These are phyloP conservation scores for Planoprotostelium fungivorum DNA, from an alignment of 78 protist species.

Conservation along the genomic window DNA sequence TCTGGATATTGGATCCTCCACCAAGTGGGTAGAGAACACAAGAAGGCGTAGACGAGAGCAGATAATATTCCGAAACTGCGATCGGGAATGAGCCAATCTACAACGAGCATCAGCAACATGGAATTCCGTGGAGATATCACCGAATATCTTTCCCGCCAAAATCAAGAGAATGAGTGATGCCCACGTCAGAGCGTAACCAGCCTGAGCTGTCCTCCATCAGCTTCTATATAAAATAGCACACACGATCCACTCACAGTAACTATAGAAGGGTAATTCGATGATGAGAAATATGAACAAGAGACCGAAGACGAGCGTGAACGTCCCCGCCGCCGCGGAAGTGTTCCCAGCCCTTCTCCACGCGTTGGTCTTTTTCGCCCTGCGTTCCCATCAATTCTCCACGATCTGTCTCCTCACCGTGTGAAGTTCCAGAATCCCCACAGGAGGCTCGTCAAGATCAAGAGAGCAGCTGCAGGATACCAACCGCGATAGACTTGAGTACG, in stretches of 20 bases:
- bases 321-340: background rate
- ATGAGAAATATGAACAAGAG: background rate
- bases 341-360: background rate
- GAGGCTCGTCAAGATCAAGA: background rate
- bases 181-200: background rate
- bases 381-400: background rate
- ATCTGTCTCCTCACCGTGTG: background rate
- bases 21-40: background rate
- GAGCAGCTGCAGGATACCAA: background rate
- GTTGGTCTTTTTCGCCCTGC: background rate
- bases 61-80: background rate
- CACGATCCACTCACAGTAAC: too few species aligned
- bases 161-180: background rate
- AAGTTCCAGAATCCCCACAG: background rate
- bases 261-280: background rate
- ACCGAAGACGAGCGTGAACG: background rate
- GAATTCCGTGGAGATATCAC: too few species aligned
- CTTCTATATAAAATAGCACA: too few species aligned
- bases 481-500: background rate
- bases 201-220: background rate
- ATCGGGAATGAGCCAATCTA: background rate
- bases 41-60: background rate
- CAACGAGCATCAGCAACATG: background rate
- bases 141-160: background rate
- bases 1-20: background rate